phyloP scores from a whole-genome alignment of 257 asterid genomes.

The Ilex aquifolium region DNA sequence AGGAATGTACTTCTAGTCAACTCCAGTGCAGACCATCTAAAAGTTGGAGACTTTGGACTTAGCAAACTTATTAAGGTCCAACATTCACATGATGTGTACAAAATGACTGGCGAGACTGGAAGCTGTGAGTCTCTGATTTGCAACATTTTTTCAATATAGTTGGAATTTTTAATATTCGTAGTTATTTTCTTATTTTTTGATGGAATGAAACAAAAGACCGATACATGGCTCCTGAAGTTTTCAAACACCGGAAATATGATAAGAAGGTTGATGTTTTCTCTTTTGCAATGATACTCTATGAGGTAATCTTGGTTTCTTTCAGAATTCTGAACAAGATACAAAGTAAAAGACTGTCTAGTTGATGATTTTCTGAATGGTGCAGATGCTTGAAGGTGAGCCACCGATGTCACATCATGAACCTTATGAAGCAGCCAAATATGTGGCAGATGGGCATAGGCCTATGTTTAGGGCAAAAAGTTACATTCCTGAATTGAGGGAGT shows the following conservation, averaged over 20 bases:
- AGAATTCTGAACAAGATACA: not conserved
- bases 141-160: not conserved
- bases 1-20: slow-evolving; percentile 97
- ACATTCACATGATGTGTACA: slow-evolving; percentile 91
- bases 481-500: slow-evolving; percentile 75
- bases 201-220: slow-evolving; percentile 48
- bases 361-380: slow-evolving; percentile 28
- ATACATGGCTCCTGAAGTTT: slow-evolving; percentile 99
- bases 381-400: slow-evolving; percentile 98
- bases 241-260: slow-evolving; percentile 93
- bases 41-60: slow-evolving; percentile 96
- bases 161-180: slow-evolving; percentile 3
- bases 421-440: slow-evolving; percentile 81
- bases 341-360: slow-evolving; percentile 1
- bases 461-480: slow-evolving; percentile 57
- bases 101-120: slow-evolving; percentile 98
- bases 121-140: slow-evolving; percentile 70
- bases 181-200: slow-evolving; percentile 6
- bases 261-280: slow-evolving; percentile 97
- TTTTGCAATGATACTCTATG: slow-evolving; percentile 90
- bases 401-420: slow-evolving; percentile 81
- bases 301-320: slow-evolving; percentile 46
- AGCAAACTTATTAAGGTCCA: slow-evolving; percentile 92
- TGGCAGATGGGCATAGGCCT: slow-evolving; percentile 94
- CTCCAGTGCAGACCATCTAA: slow-evolving; percentile 85